A percentile compares a stretch with the other conserved stretches of the same genome.
Conservation (phyloP, 1,284 basidiomycete genomes). For the Cronartium quercuum region DNA sequence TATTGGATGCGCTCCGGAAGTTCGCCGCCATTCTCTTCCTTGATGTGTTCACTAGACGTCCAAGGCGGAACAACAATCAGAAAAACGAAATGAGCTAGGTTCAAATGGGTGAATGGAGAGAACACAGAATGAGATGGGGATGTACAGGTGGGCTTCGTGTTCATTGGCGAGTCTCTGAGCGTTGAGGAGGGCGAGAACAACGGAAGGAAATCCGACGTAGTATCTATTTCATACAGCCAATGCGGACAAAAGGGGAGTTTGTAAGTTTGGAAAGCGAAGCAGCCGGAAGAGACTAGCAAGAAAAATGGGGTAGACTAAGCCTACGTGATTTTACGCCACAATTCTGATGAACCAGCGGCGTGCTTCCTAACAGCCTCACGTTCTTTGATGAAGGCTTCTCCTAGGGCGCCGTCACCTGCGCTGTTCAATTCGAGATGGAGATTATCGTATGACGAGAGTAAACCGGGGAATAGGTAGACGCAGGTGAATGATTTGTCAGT, state of each 20-base stretch:
- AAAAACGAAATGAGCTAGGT: neutral
- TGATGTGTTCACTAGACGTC: slow-evolving; percentile 59
- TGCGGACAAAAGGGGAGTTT: no score
- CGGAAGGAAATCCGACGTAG: slow-evolving; percentile 31
- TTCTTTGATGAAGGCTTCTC: slow-evolving; percentile 34
- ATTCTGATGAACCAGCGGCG: slow-evolving; percentile 21
- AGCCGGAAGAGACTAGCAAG: no score
- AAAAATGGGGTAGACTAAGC: neutral
- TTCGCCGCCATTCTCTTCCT: slow-evolving; percentile 66
- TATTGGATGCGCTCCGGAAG: slow-evolving; percentile 66
- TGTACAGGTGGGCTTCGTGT: slow-evolving; percentile 27
- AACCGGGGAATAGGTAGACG: no score
- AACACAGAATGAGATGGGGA: neutral
- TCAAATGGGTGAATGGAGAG: neutral
- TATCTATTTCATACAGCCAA: slow-evolving; percentile 4
- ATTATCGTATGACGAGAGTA: no score
- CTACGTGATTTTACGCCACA: slow-evolving; percentile 38
- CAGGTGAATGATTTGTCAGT: no score
- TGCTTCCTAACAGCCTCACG: slow-evolving; percentile 32
- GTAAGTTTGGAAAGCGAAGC: no score
- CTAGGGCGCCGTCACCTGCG: slow-evolving; percentile 20
- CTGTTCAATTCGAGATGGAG: neutral
- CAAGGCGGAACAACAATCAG: neutral
- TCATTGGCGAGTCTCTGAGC: slow-evolving; percentile 30
- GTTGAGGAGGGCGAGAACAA: slow-evolving; percentile 31